Evolutionary conservation across 257 asterid species (phyloP), one percentile per base, ranked within the genome.

Genomic region (Salvia hispanica): DNA sequence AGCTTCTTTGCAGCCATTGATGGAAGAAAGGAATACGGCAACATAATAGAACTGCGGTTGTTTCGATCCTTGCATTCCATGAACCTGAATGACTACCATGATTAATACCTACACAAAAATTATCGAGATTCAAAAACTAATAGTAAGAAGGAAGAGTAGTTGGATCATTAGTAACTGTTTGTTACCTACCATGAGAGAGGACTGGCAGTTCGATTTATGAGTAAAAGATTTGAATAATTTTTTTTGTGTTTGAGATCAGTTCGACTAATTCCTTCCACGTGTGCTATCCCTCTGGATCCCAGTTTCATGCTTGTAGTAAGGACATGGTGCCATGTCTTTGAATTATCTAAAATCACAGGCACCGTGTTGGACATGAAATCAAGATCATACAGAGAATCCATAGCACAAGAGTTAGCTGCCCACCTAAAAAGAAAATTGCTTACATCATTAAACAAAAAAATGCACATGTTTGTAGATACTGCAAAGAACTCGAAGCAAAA

Each of bases 61-160:
- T 84, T 86, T 60, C 97, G 86, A 80, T 93, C 94, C 85, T 87
- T 94, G 93, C 99, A 91, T 79, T 94, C 97, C 86, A 76, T 81
- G 84, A 94, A 94, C 99, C 97, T 93, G 95, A 87, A 85, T 66
- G 84, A 85, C 80, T 79, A 85, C 77, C 80, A 81, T 51, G 84
- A 82, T 87, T 82, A 84, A 83, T 82, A 86, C 84, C 88, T 83
- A 87, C 83, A 85, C 72, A 70, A 70, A 84, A 81, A 79, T 82
- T 82, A 77, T 75, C 63, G 77, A 76, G 76, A 77, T 79, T 83
- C 84, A 80, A 82, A 76, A 83, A 18, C 73, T 75, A 67, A 60
- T 54, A 55, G 50, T 34, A 47, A 48, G 7, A 13, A 48, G 58
- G 58, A 62, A 56, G 76, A 66, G 18, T 51, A 66, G 34, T 12